Conservation (phyloP, 2,329 filamentous ascomycete species). For the Parastagonospora avenae region DNA sequence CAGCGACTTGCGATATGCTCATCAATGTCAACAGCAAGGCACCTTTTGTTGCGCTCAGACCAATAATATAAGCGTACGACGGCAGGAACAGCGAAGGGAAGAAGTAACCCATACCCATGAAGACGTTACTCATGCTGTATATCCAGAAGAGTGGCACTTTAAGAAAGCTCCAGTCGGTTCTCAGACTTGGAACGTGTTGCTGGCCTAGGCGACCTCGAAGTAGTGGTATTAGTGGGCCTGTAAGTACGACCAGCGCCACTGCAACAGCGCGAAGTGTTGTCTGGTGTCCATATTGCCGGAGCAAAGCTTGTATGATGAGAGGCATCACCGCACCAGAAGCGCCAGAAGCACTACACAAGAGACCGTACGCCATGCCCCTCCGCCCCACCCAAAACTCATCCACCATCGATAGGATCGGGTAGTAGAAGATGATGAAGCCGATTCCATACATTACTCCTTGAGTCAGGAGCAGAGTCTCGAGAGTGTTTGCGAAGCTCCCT, state of each 20-base stretch:
- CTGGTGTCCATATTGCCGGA: slow-evolving; percentile 45
- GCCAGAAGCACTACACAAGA: slow-evolving; percentile 51
- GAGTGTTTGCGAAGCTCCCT: slow-evolving; percentile 39
- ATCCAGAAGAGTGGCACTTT: slow-evolving; percentile 23
- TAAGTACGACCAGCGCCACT: slow-evolving; percentile 34
- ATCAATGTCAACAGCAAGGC: slow-evolving; percentile 41
- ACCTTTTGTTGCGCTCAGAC: slow-evolving; percentile 25
- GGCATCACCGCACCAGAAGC: slow-evolving; percentile 51
- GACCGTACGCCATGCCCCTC: slow-evolving; percentile 57
- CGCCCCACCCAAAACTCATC: slow-evolving; percentile 58
- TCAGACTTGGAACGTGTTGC: slow-evolving; percentile 20
- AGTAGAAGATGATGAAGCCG: slow-evolving; percentile 57
- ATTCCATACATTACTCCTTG: slow-evolving; percentile 47
- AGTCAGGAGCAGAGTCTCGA: slow-evolving; percentile 37
- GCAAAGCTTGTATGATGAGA: slow-evolving; percentile 45
- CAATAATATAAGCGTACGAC: slow-evolving; percentile 31
- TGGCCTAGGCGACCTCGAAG: slow-evolving; percentile 46
- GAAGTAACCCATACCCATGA: slow-evolving; percentile 47
- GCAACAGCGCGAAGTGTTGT: slow-evolving; percentile 50
- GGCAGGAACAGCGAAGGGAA: slow-evolving; percentile 47
- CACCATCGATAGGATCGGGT: slow-evolving; percentile 51
- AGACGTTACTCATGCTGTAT: slow-evolving; percentile 46
- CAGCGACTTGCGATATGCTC: slow-evolving; percentile 41
- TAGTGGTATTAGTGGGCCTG: slow-evolving; percentile 40
- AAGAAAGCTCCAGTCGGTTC: slow-evolving; percentile 42